A percentile compares a stretch with the other conserved stretches of the same genome.
phyloP scores from a whole-genome alignment of 257 asterid species.

The Haberlea rhodopensis region DNA sequence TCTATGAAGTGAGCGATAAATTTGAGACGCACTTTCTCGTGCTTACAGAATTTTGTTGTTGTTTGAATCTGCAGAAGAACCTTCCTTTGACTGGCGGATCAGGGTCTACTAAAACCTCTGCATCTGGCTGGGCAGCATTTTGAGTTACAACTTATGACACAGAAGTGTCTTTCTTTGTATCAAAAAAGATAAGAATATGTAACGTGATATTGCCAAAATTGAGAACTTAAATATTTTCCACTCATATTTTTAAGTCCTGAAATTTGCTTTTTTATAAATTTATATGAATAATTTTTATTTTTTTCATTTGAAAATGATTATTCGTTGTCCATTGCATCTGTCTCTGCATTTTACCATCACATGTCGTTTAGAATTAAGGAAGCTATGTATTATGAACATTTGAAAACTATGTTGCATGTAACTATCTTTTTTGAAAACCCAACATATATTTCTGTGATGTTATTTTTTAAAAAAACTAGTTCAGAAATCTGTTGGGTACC shows the following conservation, averaged over 20 bases:
- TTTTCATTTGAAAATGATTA: too few relatives aligned
- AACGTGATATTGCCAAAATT: background rate
- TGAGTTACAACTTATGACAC: constrained; percentile 32
- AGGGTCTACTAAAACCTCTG: constrained; percentile 57
- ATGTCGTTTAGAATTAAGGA: background rate
- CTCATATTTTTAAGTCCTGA: background rate
- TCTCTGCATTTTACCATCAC: too few relatives aligned
- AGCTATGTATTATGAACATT: too few relatives aligned
- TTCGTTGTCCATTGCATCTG: too few relatives aligned
- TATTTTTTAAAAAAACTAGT: too few relatives aligned
- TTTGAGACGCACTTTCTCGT: background rate
- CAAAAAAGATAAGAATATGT: too few relatives aligned
- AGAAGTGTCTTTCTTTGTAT: background rate
- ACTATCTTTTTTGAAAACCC: background rate
- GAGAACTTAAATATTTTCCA: background rate
- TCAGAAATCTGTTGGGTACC: too few relatives aligned
- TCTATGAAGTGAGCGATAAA: background rate
- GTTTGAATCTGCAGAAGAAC: constrained; percentile 58
- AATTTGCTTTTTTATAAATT: background rate
- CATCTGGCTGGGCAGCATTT: constrained; percentile 99
- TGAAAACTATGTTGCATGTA: too few relatives aligned
- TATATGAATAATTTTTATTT: too few relatives aligned
- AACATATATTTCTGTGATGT: too few relatives aligned
- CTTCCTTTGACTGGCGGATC: constrained; percentile 73
- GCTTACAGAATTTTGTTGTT: constrained; percentile 1